Evolutionary conservation across 2,329 filamentous ascomycete species (phyloP).

Genomic region (Mollisia scopiformis): DNA sequence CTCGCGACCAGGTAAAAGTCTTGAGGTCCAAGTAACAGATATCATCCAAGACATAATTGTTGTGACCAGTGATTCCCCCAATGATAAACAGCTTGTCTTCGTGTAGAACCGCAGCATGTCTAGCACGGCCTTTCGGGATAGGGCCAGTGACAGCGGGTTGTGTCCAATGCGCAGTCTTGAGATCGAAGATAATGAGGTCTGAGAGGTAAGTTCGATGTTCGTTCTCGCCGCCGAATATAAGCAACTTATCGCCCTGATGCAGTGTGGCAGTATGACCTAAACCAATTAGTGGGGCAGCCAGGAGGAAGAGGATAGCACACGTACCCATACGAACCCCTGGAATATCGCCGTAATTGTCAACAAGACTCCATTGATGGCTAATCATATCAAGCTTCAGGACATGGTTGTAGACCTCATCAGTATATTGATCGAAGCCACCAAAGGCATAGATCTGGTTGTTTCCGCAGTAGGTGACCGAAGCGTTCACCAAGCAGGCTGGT

Average conservation of each 20-base stretch:
- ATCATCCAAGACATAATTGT: constrained; percentile 91
- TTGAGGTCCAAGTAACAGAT: constrained; percentile 96
- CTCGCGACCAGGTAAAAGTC: constrained; percentile 95
- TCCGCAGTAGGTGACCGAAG: constrained; percentile 97
- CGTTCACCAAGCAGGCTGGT: constrained; percentile 94
- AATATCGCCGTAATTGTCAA: constrained; percentile 98
- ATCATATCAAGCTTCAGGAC: constrained; percentile 86
- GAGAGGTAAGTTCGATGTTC: constrained; percentile 95
- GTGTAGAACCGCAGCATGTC: constrained; percentile 88
- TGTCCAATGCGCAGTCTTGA: constrained; percentile 93
- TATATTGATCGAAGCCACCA: constrained; percentile 98
- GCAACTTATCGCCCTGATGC: constrained; percentile 91
- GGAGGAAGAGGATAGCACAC: not conserved
- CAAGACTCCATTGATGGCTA: constrained; percentile 89
- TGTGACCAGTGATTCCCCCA: constrained; percentile 92
- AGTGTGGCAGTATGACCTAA: constrained; percentile 91
- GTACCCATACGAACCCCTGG: constrained; percentile 95
- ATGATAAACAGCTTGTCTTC: constrained; percentile 97
- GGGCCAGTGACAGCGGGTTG: constrained; percentile 85
- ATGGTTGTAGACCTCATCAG: constrained; percentile 98
- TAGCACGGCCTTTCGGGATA: constrained; percentile 84
- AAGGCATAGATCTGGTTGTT: constrained; percentile 98
- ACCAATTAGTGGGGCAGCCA: not conserved
- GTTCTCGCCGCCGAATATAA: constrained; percentile 97
- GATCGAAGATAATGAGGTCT: constrained; percentile 93